A percentile compares a stretch with the other conserved stretches of the same genome.
These are phyloP conservation scores for Aureobasidium sp. DNA, from an alignment of 2,329 filamentous ascomycete genomes.

Conservation along the genomic window DNA sequence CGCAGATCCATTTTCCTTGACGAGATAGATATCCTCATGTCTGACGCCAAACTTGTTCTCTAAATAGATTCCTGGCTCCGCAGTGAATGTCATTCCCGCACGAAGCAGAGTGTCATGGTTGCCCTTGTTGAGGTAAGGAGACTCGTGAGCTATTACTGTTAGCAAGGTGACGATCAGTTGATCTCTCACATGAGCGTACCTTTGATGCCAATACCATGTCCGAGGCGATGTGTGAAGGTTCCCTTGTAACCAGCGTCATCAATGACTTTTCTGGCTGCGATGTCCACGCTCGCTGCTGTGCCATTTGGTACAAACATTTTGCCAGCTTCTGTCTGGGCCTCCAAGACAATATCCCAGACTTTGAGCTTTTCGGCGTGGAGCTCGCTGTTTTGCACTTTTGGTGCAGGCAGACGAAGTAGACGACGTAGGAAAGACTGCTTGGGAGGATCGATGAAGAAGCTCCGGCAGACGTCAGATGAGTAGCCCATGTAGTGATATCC, in stretches of 20 bases:
- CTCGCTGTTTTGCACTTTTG: constrained; percentile 17
- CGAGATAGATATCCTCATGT: constrained; percentile 56
- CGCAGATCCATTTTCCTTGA: constrained; percentile 47
- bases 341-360: constrained; percentile 55
- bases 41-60: constrained; percentile 54
- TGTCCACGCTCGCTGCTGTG: constrained; percentile 54
- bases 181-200: background rate
- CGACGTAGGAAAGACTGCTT: background rate
- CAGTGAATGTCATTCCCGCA: constrained; percentile 57
- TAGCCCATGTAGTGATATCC: constrained; percentile 54
- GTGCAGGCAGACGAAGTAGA: background rate
- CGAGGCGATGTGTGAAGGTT: constrained; percentile 55
- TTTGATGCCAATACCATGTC: constrained; percentile 61
- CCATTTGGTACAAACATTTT: constrained; percentile 44
- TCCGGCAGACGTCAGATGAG: constrained; percentile 57
- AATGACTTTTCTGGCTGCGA: constrained; percentile 54
- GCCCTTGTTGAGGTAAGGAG: constrained; percentile 58
- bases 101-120: constrained; percentile 44
- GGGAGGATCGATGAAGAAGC: constrained; percentile 43
- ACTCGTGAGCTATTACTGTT: constrained; percentile 48
- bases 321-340: constrained; percentile 53
- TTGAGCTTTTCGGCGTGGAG: constrained; percentile 43
- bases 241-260: constrained; percentile 52
- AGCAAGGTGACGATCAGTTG: background rate
- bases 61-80: constrained; percentile 58